phyloP scores from a whole-genome alignment of 1,284 basidiomycete genomes.

The Puccinia triticina region DNA sequence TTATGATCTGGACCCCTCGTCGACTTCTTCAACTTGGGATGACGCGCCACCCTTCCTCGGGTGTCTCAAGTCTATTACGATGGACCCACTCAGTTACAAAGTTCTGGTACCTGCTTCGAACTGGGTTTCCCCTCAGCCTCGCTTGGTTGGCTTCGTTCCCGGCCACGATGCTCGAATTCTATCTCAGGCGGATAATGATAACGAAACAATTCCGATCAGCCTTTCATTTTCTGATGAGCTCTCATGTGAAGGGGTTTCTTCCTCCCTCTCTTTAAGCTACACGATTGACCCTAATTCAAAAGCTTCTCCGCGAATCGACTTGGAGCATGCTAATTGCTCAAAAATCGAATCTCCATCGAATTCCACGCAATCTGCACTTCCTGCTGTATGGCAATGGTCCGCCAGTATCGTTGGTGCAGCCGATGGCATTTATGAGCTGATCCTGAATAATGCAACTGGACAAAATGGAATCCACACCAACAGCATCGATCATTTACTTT shows the following conservation, averaged over 20 bases:
- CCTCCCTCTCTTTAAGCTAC: slow-evolving; percentile 67
- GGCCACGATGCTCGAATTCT: slow-evolving; percentile 79
- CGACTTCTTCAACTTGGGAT: slow-evolving; percentile 67
- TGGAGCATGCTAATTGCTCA: slow-evolving; percentile 68
- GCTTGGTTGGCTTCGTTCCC: slow-evolving; percentile 75
- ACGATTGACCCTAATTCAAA: slow-evolving; percentile 36
- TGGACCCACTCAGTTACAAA: slow-evolving; percentile 78
- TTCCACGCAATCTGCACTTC: slow-evolving; percentile 62
- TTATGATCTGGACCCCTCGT: slow-evolving; percentile 70
- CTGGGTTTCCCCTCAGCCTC: slow-evolving; percentile 73
- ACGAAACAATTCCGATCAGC: slow-evolving; percentile 70
- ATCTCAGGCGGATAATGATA: slow-evolving; percentile 65
- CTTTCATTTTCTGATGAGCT: slow-evolving; percentile 77
- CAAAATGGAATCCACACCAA: slow-evolving; percentile 64
- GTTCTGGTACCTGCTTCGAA: slow-evolving; percentile 70
- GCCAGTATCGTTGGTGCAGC: slow-evolving; percentile 72
- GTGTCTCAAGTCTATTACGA: slow-evolving; percentile 69
- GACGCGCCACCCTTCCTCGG: slow-evolving; percentile 70
- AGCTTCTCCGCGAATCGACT: slow-evolving; percentile 63
- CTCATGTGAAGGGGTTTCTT: slow-evolving; percentile 71
- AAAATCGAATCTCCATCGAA: slow-evolving; percentile 64
- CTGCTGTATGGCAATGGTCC: slow-evolving; percentile 68
- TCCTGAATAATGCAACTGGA: slow-evolving; percentile 67
- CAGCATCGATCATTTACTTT: slow-evolving; percentile 72
- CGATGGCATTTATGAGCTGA: slow-evolving; percentile 77